These are phyloP conservation scores for Metschnikowia rubicola DNA, from an alignment of 805 yeast genomes.

Conservation along the genomic window DNA sequence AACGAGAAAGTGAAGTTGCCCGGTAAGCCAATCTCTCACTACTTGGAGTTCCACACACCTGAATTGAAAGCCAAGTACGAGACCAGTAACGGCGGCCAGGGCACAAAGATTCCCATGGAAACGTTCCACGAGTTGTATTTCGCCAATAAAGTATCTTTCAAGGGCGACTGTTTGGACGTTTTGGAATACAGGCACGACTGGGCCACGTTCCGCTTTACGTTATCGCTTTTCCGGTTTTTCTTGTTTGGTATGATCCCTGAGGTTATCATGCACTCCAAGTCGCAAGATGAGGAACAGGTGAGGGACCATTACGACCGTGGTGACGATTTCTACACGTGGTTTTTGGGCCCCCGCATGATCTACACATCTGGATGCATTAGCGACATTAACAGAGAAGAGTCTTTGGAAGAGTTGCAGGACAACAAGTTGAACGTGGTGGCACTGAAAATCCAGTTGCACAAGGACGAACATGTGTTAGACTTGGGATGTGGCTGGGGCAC, in stretches of 20 bases:
- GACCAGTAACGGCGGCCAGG: slow-evolving; percentile 50
- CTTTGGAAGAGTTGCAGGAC: slow-evolving; percentile 81
- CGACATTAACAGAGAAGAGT: slow-evolving; percentile 67
- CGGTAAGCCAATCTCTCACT: slow-evolving; percentile 70
- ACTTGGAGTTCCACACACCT: slow-evolving; percentile 76
- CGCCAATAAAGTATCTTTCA: slow-evolving; percentile 78
- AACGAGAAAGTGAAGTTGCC: slow-evolving; percentile 77
- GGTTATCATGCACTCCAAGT: slow-evolving; percentile 84
- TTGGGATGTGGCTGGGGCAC: slow-evolving; percentile 98
- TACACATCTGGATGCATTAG: slow-evolving; percentile 83
- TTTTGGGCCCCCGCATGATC: slow-evolving; percentile 91
- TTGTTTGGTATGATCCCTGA: slow-evolving; percentile 88
- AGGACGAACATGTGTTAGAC: slow-evolving; percentile 76
- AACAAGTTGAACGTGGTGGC: slow-evolving; percentile 85
- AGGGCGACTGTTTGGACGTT: slow-evolving; percentile 81
- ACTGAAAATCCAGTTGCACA: slow-evolving; percentile 71
- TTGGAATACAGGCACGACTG: slow-evolving; percentile 90
- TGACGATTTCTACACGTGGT: slow-evolving; percentile 92
- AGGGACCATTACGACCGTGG: slow-evolving; percentile 96
- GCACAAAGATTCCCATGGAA: slow-evolving; percentile 82
- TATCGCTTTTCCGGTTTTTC: slow-evolving; percentile 73
- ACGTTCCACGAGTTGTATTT: slow-evolving; percentile 87
- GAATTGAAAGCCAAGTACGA: slow-evolving; percentile 63
- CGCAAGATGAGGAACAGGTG: slow-evolving; percentile 95
- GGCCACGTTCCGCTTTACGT: slow-evolving; percentile 78